These are phyloP conservation scores for Paspalum notatum DNA, from an alignment of 176 grass and related monocot species.

Conservation along the genomic window DNA sequence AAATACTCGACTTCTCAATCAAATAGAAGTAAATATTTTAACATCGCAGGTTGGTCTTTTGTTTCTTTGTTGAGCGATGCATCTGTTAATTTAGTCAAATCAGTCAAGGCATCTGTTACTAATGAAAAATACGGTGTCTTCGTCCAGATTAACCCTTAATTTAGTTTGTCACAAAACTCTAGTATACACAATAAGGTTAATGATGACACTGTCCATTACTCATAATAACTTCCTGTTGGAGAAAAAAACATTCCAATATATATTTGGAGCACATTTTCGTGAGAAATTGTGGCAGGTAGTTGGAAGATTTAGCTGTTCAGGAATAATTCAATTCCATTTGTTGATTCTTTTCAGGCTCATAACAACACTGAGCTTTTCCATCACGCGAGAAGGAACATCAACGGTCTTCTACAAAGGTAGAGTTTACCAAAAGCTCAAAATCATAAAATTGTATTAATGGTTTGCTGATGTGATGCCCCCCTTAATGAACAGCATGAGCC, in stretches of 20 bases:
- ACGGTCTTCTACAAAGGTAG: constrained; percentile 73
- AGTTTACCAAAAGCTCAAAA: neutral
- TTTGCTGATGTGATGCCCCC: constrained; percentile 33
- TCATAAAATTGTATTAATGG: neutral
- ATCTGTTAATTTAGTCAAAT: neutral
- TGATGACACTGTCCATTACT: neutral
- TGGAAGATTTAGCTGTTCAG: constrained; percentile 8
- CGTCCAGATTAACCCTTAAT: neutral
- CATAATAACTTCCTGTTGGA: neutral
- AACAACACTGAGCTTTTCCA: constrained; percentile 76
- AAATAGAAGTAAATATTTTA: constrained; percentile 86
- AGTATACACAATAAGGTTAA: neutral
- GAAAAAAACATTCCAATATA: neutral
- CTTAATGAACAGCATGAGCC: constrained; percentile 74
- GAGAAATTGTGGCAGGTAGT: neutral
- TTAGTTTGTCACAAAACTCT: neutral
- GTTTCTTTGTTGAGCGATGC: constrained; percentile 23
- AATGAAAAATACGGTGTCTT: neutral
- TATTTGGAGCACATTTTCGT: constrained; percentile 7
- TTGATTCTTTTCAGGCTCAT: constrained; percentile 55
- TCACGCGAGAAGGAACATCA: constrained; percentile 69
- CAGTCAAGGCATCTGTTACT: neutral
- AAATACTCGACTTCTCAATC: constrained; percentile 70
- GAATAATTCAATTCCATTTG: constrained; percentile 33
- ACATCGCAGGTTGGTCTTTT: constrained; percentile 66